phyloP scores from a whole-genome alignment of 306 rosid genomes.

The Castanea mollissima region DNA sequence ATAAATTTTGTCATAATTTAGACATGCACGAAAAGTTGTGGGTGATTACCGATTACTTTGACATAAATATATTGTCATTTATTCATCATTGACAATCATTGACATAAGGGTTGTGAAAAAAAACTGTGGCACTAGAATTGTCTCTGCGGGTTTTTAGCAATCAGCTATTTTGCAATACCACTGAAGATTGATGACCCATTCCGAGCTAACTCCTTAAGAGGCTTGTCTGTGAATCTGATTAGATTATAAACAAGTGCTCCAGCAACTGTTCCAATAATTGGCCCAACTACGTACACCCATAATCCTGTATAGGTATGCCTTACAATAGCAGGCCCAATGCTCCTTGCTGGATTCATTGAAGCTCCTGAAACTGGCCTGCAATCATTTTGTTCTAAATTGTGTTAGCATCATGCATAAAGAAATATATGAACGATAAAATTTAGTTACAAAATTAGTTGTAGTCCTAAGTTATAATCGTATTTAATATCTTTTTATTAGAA shows the following conservation, averaged over 20 bases:
- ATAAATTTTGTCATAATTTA: no score
- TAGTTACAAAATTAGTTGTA: no score
- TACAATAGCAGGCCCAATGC: constrained; percentile 39
- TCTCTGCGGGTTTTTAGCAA: neutral
- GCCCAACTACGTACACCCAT: constrained; percentile 35
- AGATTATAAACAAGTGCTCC: constrained; percentile 31
- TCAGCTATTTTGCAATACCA: neutral
- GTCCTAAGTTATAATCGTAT: fast-evolving
- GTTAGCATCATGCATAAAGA: neutral
- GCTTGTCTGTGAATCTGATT: constrained; percentile 21
- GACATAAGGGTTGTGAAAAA: no score
- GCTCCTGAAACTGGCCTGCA: constrained; percentile 43
- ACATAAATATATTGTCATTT: no score
- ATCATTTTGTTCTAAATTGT: neutral
- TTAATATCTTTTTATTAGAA: fast-evolving
- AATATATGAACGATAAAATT: no score
- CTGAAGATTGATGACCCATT: neutral
- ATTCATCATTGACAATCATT: no score
- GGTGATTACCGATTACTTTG: no score
- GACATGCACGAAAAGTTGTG: no score
- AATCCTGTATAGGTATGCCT: constrained; percentile 25
- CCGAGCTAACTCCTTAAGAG: neutral
- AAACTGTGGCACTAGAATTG: no score
- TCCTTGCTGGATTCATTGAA: constrained; percentile 50
- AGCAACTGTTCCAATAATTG: constrained; percentile 22